Evolutionary conservation across 2,329 filamentous ascomycete genomes (phyloP).

Genomic region (Penicillium sp.): DNA sequence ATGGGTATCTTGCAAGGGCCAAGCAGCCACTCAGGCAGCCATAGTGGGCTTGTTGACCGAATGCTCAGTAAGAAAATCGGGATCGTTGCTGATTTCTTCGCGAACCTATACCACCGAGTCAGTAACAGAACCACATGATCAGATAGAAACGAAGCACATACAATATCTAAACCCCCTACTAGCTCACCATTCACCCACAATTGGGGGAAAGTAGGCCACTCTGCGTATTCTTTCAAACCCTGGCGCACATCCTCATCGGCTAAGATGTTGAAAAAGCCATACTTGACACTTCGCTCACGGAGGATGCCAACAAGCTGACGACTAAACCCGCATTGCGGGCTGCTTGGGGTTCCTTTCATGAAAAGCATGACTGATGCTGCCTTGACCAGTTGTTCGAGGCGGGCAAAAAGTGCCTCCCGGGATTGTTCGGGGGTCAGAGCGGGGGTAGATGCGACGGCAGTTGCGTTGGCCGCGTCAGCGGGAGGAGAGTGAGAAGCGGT

Average conservation of each 20-base stretch:
- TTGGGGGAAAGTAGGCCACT: constrained; percentile 98
- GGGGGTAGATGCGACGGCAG: constrained; percentile 24
- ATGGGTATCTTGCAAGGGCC: constrained; percentile 22
- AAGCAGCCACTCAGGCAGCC: constrained; percentile 15
- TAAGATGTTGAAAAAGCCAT: constrained; percentile 98
- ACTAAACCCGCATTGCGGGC: constrained; percentile 89
- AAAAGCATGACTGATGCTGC: constrained; percentile 98
- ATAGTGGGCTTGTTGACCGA: constrained; percentile 45
- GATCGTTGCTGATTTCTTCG: constrained; percentile 82
- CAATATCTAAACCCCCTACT: constrained; percentile 92
- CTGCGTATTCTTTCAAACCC: constrained; percentile 94
- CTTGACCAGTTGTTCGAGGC: constrained; percentile 82
- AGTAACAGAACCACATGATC: constrained; percentile 10
- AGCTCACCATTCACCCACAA: constrained; percentile 88
- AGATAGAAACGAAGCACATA: constrained; percentile 51
- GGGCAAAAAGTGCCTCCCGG: constrained; percentile 81
- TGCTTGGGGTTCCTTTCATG: constrained; percentile 92
- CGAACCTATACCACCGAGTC: constrained; percentile 64
- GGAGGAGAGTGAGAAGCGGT: constrained; percentile 20
- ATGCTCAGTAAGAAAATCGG: constrained; percentile 77
- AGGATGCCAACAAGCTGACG: constrained; percentile 83
- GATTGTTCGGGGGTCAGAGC: constrained; percentile 51
- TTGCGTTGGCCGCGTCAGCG: constrained; percentile 24
- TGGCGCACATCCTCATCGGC: constrained; percentile 96
- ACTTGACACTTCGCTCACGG: constrained; percentile 86